These are phyloP conservation scores for Deuterostichococcus epilithicus DNA, from an alignment of 139 green algal genomes.

Conservation along the genomic window DNA sequence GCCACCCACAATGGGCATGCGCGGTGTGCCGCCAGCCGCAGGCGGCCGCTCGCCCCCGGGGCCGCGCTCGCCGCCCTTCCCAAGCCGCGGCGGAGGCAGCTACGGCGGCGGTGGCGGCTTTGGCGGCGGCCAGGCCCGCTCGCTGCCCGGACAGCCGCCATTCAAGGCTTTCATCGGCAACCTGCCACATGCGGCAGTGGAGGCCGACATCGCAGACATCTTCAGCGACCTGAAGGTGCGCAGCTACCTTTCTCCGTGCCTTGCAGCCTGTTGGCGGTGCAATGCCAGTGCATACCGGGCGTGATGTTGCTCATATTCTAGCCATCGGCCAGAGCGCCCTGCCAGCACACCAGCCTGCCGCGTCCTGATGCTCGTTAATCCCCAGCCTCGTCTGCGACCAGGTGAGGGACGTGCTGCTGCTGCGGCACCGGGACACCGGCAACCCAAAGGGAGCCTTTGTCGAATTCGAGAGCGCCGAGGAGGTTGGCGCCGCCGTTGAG, in stretches of 20 bases:
- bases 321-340: too few species aligned
- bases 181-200: slow-evolving; percentile 28
- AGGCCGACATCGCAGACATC: slow-evolving; percentile 17
- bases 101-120: not conserved
- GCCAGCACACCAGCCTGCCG: too few species aligned
- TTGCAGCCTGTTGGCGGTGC: too few species aligned
- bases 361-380: too few species aligned
- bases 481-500: slow-evolving; percentile 14
- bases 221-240: slow-evolving; percentile 23
- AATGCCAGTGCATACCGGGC: too few species aligned
- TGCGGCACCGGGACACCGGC: slow-evolving; percentile 41
- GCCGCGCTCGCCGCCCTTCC: not conserved
- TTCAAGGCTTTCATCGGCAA: slow-evolving; percentile 52
- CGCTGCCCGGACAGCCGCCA: slow-evolving; percentile 33
- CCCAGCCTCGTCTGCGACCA: too few species aligned
- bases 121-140: not conserved
- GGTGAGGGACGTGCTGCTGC: slow-evolving; percentile 38
- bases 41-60: not conserved
- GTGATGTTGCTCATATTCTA: too few species aligned
- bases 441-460: slow-evolving; percentile 49
- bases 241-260: too few species aligned
- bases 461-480: slow-evolving; percentile 32
- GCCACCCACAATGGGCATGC: not conserved
- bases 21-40: not conserved
- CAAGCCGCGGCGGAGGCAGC: not conserved